Evolutionary conservation across 352 stramenopile genomes (phyloP), one percentile per base, ranked within the genome.

Genomic region (Phytopythium ostracodes): DNA sequence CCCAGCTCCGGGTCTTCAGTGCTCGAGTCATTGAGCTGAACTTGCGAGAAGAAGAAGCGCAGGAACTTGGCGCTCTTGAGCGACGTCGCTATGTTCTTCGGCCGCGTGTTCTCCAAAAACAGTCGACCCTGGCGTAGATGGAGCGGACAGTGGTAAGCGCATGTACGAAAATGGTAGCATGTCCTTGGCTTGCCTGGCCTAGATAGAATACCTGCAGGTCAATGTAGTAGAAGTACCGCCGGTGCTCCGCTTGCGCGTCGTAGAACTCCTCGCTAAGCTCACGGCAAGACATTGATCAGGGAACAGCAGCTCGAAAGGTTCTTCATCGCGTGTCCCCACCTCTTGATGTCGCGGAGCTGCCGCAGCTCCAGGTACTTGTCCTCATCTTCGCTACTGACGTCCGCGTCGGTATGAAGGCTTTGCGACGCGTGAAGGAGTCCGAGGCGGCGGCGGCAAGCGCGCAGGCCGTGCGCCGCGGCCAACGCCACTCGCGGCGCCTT

Each of bases 81-180:
- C 9, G 79, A 91, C 56, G 85, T 94, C 40, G 85, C 85, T 20
- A 94, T 91, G 74, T 92, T 94, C 65, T 94, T 94, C 12, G 85
- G 85, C 14, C 77, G 73, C 10, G 81, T 91, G 70, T 94, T 75
- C 71, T 94, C 85, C 15, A 92, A 58, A 50, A 92, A 92, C 43
- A 94, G 55, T 6, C 84, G 82, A 0, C 85, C 85, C 76, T 91
- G 54, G n/a, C 24, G 27, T 5, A 18, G 20, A 22, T 24, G 22
- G 15, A 40, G 18, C 7, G 9, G 36, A 17, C 25, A 17, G 4
- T 40, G 10, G 7, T 38, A 10, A 38, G 33, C 33, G 10, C 33
- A 10, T 38, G 3, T 38, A 38, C 33, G 25, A 33, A 17, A 22
- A 15, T 6, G n/a, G n/a, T 22, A 53, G 14, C 15, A 56, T 5